These are phyloP conservation scores for Simplicillium aogashimaense DNA, from an alignment of 2,329 filamentous ascomycete species.

Conservation along the genomic window DNA sequence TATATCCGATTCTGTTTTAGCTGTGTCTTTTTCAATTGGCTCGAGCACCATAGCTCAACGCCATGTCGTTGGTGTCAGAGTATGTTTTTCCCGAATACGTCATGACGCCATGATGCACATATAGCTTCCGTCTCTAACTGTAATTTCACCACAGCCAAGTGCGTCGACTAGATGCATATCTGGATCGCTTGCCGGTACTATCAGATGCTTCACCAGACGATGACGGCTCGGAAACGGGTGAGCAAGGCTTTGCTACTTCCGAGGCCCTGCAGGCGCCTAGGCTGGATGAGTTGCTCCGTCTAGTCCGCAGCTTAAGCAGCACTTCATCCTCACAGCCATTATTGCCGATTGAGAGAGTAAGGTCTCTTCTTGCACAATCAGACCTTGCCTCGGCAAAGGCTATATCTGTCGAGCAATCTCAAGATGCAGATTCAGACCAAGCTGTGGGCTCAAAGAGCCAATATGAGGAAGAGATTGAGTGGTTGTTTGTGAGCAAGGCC, in stretches of 20 bases:
- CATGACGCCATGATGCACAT: background rate
- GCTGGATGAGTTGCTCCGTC: slow-evolving; percentile 52
- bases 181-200: slow-evolving; percentile 46
- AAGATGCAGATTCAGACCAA: slow-evolving; percentile 17
- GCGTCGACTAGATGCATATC: slow-evolving; percentile 52
- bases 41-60: background rate
- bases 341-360: slow-evolving; percentile 50
- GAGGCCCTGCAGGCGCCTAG: slow-evolving; percentile 40
- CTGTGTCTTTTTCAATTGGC: too few species aligned
- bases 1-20: background rate
- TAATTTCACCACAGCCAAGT: slow-evolving; percentile 38
- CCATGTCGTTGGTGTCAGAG: slow-evolving; percentile 39
- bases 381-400: slow-evolving; percentile 32
- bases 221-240: slow-evolving; percentile 24
- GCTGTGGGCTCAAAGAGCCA: slow-evolving; percentile 24
- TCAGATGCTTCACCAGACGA: slow-evolving; percentile 30
- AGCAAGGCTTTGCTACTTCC: slow-evolving; percentile 22
- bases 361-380: slow-evolving; percentile 52
- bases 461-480: slow-evolving; percentile 74
- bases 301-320: slow-evolving; percentile 63
- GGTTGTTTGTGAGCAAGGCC: slow-evolving; percentile 84
- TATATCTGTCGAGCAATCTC: slow-evolving; percentile 10
- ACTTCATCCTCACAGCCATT: slow-evolving; percentile 54
- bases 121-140: slow-evolving; percentile 5
- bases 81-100: slow-evolving; percentile 19